Evolutionary conservation across 2,329 filamentous ascomycete species (phyloP).

Genomic region (Ophiognomonia clavigignenti-juglandacearum): DNA sequence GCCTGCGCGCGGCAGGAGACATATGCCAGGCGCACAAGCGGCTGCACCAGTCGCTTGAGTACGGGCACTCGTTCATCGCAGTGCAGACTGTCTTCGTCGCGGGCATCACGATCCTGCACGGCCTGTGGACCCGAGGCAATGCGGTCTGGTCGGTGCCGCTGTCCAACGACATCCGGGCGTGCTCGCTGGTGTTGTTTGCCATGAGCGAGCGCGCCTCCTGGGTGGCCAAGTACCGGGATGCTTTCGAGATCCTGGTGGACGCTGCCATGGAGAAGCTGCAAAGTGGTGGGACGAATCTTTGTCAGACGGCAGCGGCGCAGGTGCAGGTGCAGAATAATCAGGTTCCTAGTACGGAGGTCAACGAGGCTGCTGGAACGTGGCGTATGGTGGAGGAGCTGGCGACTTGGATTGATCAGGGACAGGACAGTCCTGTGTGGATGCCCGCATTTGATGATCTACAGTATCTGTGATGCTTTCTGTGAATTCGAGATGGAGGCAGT

Average conservation of each 20-base stretch:
- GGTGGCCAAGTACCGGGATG: constrained; percentile 42
- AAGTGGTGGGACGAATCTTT: constrained; percentile 31
- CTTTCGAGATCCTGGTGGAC: constrained; percentile 41
- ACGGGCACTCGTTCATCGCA: constrained; percentile 37
- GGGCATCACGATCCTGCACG: constrained; percentile 34
- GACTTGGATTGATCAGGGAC: constrained; percentile 33
- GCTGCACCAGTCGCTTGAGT: constrained; percentile 34
- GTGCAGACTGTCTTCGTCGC: constrained; percentile 39
- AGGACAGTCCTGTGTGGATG: constrained; percentile 31
- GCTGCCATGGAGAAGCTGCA: constrained; percentile 41
- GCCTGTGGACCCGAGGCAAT: constrained; percentile 37
- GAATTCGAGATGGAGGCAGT: background rate
- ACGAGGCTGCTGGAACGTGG: constrained; percentile 17
- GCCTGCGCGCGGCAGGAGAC: constrained; percentile 33
- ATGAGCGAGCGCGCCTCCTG: constrained; percentile 44
- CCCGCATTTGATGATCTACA: constrained; percentile 17
- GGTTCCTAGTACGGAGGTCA: background rate
- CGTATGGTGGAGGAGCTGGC: constrained; percentile 32
- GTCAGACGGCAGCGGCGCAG: background rate
- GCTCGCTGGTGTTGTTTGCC: constrained; percentile 42
- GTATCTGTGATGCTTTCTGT: background rate
- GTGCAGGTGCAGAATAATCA: background rate
- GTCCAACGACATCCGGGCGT: constrained; percentile 44
- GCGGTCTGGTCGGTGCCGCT: constrained; percentile 42
- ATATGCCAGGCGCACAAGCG: constrained; percentile 38